A percentile compares a stretch with the other conserved stretches of the same genome.
Evolutionary conservation across 768 basidiomycete genomes (phyloP).

Genomic region (Naganishia randhawae): DNA sequence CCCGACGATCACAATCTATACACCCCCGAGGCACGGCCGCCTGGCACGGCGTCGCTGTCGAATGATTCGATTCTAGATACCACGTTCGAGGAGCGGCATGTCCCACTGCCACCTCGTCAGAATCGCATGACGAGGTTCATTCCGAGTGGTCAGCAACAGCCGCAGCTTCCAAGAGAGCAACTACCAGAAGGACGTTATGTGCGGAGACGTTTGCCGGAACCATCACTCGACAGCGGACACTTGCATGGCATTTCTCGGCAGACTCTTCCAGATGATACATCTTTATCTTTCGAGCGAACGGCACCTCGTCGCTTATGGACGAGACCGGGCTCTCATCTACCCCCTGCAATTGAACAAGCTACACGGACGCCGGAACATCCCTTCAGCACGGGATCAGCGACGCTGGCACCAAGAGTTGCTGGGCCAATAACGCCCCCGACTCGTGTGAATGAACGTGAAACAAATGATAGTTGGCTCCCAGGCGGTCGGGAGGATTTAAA

Average conservation of each 20-base stretch:
- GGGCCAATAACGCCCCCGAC: background rate
- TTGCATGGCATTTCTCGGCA: background rate
- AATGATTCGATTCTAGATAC: constrained; percentile 12
- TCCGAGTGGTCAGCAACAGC: background rate
- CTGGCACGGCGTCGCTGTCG: background rate
- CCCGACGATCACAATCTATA: background rate
- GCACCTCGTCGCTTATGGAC: background rate
- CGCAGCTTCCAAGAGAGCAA: background rate
- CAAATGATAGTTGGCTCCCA: background rate
- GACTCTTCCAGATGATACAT: background rate
- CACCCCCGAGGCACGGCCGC: background rate
- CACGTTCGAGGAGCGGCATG: background rate
- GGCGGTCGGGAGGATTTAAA: background rate
- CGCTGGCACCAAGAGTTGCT: background rate
- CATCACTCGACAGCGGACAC: background rate
- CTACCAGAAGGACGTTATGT: background rate
- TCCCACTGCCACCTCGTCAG: background rate
- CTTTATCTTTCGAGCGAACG: background rate
- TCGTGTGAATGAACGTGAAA: background rate
- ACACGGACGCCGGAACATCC: background rate
- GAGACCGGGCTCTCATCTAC: background rate
- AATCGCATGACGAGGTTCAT: background rate
- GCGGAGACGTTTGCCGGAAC: background rate
- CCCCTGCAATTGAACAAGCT: background rate
- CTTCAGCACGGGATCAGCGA: too few relatives aligned